phyloP scores from a whole-genome alignment of 2,329 filamentous ascomycete species.

The Torrubiella hemipterigena region DNA sequence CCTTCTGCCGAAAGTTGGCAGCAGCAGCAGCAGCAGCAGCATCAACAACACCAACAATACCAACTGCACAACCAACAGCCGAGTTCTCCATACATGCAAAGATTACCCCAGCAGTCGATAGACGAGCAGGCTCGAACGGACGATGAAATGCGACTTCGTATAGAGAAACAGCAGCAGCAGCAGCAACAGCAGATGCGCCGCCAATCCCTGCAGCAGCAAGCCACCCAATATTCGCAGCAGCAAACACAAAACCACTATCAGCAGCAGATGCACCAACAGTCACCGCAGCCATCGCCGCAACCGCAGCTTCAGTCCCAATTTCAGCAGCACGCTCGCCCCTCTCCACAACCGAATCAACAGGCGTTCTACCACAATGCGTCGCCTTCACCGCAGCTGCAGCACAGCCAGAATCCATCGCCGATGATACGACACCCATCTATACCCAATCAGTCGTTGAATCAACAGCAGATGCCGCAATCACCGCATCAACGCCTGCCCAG shows the following conservation, averaged over 20 bases:
- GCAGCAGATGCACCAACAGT: conserved; percentile 6
- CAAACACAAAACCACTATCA: conserved; percentile 11
- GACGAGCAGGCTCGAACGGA: no score
- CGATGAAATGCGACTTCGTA: no score
- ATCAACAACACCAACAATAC: conserved; percentile 12
- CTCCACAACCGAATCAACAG: conserved; percentile 2
- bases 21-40: conserved; percentile 6
- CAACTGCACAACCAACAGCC: conserved; percentile 10
- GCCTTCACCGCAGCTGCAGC: not conserved
- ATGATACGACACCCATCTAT: not conserved
- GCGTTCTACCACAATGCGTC: not conserved
- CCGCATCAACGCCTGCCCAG: conserved; percentile 7
- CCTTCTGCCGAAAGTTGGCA: conserved; percentile 11
- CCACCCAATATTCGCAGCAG: no score
- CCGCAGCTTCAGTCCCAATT: conserved; percentile 8
- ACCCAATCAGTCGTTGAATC: conserved; percentile 4
- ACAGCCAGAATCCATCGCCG: not conserved
- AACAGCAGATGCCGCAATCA: conserved; percentile 3
- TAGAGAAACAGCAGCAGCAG: conserved; percentile 14
- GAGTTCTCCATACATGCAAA: no score
- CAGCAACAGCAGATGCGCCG: conserved; percentile 17
- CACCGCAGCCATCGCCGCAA: conserved; percentile 4
- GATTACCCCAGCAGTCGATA: no score
- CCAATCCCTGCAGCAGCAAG: conserved; percentile 16
- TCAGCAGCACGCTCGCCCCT: conserved; percentile 5